Evolutionary conservation across 2,329 filamentous ascomycete species (phyloP).

Genomic region (Neospermospora avenae): DNA sequence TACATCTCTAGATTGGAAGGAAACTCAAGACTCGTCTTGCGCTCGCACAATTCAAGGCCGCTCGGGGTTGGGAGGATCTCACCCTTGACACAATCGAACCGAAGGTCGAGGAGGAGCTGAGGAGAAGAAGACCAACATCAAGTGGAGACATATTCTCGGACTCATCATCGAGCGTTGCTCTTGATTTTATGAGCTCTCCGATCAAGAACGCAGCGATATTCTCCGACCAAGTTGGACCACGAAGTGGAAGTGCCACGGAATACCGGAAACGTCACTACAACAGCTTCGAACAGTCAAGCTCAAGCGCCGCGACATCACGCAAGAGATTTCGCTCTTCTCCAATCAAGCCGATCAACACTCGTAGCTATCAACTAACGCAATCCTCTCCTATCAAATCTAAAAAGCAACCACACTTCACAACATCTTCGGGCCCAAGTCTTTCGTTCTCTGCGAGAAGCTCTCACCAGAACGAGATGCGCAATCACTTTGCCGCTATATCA

Average conservation of each 20-base stretch:
- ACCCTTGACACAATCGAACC: constrained; percentile 84
- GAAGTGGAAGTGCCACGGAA: constrained; percentile 54
- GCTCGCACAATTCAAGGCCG: constrained; percentile 94
- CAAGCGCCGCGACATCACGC: constrained; percentile 49
- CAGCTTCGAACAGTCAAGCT: constrained; percentile 50
- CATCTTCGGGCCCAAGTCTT: constrained; percentile 65
- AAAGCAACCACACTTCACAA: constrained; percentile 72
- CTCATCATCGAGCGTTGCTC: constrained; percentile 74
- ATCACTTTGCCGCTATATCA: constrained; percentile 60
- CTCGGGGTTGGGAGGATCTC: constrained; percentile 91
- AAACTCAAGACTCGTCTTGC: constrained; percentile 91
- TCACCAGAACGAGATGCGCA: constrained; percentile 58
- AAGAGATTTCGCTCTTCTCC: constrained; percentile 71
- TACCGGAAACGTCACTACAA: constrained; percentile 62
- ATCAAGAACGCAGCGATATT: constrained; percentile 75
- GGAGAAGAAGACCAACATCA: constrained; percentile 57
- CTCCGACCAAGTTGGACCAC: constrained; percentile 72
- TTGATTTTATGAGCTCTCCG: constrained; percentile 81
- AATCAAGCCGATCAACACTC: constrained; percentile 42
- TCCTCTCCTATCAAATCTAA: constrained; percentile 82
- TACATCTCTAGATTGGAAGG: constrained; percentile 73
- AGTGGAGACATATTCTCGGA: constrained; percentile 77
- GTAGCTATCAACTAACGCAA: constrained; percentile 73
- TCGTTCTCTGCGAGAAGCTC: constrained; percentile 67
- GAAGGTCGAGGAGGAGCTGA: constrained; percentile 74